Percentiles rank a stretch among this genome's conserved stretches.
These are phyloP conservation scores for Wickerhamiella spandovensis DNA, from an alignment of 805 yeast species.

Conservation along the genomic window DNA sequence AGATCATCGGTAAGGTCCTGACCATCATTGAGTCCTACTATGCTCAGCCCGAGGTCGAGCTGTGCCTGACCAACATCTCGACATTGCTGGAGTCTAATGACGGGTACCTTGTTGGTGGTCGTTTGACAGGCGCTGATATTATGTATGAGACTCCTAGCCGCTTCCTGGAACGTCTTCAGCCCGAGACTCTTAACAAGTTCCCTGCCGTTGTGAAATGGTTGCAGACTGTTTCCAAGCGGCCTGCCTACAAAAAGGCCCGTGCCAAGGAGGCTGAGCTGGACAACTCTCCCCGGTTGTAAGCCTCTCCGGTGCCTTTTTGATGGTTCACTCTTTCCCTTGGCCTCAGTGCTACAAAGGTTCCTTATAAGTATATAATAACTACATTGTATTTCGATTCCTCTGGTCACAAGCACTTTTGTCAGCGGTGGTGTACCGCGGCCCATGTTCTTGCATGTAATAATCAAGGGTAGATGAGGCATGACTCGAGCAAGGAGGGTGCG, in stretches of 20 bases:
- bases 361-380: no score
- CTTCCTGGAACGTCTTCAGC: background rate
- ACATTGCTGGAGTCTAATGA: constrained; percentile 29
- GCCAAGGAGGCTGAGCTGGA: constrained; percentile 7
- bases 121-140: constrained; percentile 48
- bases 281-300: background rate
- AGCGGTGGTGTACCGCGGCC: no score
- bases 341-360: no score
- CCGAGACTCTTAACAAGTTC: constrained; percentile 4
- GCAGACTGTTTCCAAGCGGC: constrained; percentile 7
- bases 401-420: no score
- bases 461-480: no score
- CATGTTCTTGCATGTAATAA: no score
- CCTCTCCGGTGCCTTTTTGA: no score
- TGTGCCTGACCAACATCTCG: constrained; percentile 32
- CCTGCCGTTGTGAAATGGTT: constrained; percentile 14
- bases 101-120: constrained; percentile 50
- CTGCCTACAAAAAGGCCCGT: constrained; percentile 4
- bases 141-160: constrained; percentile 20
- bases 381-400: no score
- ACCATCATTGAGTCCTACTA: constrained; percentile 36
- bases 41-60: constrained; percentile 34
- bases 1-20: constrained; percentile 31
- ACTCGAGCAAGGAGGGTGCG: no score
- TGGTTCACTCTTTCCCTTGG: no score